phyloP scores from a whole-genome alignment of 768 basidiomycete genomes.

The Lactarius sp. region DNA sequence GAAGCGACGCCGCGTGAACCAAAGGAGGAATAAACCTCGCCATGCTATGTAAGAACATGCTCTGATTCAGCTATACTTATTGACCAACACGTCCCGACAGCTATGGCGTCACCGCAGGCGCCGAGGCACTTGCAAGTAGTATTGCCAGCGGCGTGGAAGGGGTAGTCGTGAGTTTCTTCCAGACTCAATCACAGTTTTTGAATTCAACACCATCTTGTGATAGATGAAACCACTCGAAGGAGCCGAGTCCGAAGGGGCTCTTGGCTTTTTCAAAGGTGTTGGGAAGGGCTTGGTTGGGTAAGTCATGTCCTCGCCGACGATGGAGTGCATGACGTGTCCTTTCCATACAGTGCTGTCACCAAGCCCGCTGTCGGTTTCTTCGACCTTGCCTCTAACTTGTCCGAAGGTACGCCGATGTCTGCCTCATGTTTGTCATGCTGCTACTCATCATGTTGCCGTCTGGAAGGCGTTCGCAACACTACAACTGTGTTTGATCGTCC shows the following conservation, averaged over 20 bases:
- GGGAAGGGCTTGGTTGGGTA: constrained; percentile 96
- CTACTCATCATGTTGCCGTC: not conserved
- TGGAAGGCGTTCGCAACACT: constrained; percentile 88
- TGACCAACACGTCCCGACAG: constrained; percentile 35
- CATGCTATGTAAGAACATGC: constrained; percentile 74
- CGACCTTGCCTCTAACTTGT: constrained; percentile 90
- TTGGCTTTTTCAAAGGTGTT: constrained; percentile 97
- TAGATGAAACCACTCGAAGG: constrained; percentile 97
- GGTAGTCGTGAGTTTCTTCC: constrained; percentile 59
- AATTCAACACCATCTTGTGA: not conserved
- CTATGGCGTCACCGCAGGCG: constrained; percentile 94
- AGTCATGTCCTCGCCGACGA: constrained; percentile 18
- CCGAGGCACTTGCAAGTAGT: constrained; percentile 89
- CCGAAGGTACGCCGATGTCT: constrained; percentile 59
- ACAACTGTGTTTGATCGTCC: constrained; percentile 96
- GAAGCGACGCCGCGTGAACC: constrained; percentile 77
- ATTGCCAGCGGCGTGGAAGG: constrained; percentile 96
- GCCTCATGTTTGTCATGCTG: constrained; percentile 1
- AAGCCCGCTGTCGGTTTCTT: constrained; percentile 97
- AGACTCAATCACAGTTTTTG: not conserved
- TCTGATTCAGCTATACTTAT: not conserved
- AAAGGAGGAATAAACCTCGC: constrained; percentile 88
- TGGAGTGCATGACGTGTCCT: not conserved
- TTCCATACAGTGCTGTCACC: constrained; percentile 69
- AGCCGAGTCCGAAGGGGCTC: constrained; percentile 87